Base-by-base conservation (phyloP, 2,329 filamentous ascomycete species). In the Alternaria sp. region DNA sequence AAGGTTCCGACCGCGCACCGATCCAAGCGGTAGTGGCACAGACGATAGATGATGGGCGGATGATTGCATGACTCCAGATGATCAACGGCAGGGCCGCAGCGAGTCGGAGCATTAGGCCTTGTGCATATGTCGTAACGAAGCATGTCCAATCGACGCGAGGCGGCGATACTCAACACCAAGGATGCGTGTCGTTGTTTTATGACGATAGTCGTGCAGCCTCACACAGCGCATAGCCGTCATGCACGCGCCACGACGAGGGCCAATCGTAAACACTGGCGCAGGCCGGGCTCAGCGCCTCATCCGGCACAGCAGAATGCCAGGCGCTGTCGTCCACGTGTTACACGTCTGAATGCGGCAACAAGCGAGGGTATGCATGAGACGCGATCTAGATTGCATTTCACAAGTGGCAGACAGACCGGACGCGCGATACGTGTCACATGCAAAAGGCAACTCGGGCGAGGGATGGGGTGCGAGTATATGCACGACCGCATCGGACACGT, bases 391-490 rank as follows among this genome's bases (percentile, higher is more conserved):
- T 57, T 62, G 61, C 54, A 64, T 65, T 59, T 61, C 55, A 64
- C 63, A 70, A 55, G 62, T 61, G 54, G 54, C 55, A 58, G 49
- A 56, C 36, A 55, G 52, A 32, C 36, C 36, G 51, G 50, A 56
- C 59, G 57, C 54, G 54, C 54, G 63, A 67, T 65, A 69, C 69
- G 70, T 73, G 69, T 69, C 70, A 69, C 64, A 66, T 67, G 69
- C 65, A 55, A 47, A 65, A 60, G 68, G 69, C 66, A 73, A 59
- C 68, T 69, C 46, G 62, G 59, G 66, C 70, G 69, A 70, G 64
- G 45, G 43, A 62, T 46, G 66, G 50, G 44, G 25, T 61, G 54
- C 55, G 44, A 13, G 40, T 43, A 23, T 13, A 19, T 30, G 43
- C 40, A 21, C 28, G 50, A 25, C 19, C 26, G 36, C 17, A 21